Evolutionary conservation across 306 rosid genomes (phyloP), one percentile per base, ranked within the genome.

Genomic region (Acacia crassicarpa): DNA sequence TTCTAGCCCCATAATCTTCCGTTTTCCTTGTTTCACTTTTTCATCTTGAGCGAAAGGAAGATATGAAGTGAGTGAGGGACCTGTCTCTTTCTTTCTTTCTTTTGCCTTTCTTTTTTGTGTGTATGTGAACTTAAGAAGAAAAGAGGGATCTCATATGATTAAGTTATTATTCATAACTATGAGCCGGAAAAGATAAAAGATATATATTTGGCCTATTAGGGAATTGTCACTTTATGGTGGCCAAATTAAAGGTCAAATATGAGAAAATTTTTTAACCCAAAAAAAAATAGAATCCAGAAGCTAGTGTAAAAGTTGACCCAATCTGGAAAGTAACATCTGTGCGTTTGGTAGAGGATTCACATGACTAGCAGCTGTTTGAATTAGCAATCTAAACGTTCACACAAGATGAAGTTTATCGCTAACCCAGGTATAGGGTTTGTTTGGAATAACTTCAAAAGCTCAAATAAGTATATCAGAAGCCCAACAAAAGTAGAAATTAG

Each of bases 111-210:
- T 46, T 35, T 17, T 20, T 63, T 46, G 15, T 17, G 25, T 2
- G 38, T 9, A 9, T 51, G 58, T 58, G 65, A 9, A 17, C 8
- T 62, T 48, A 59, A 43, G n/a, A 59, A 43, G n/a, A 72, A 40
- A 49, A 66, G 33, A n/a, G 66, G 65, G 44, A 66, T 73, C 65
- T 78, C 75, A 38, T 77, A 20, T 53, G 75, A 72, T 49, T 62
- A 44, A 69, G 54, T n/a, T 20, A 67, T 8, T 40, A 67, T 68
- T 68, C 32, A 9, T 10, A 38, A 23, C 12, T 41, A 6, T 20
- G 14, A 68, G 32, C 51, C 6, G 51, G 27, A 67, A 35, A 67
- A 38, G 23, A 38, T 10, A 67, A 20, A 56, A 38, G 2, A 20
- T 16, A 63, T 30, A 30, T 32, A 35, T 9, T 43, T 69, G 56